A percentile compares a stretch with the other conserved stretches of the same genome.
These are phyloP conservation scores for Akebia trifoliata DNA, from an alignment of 164 flowering plant genomes.

Conservation along the genomic window DNA sequence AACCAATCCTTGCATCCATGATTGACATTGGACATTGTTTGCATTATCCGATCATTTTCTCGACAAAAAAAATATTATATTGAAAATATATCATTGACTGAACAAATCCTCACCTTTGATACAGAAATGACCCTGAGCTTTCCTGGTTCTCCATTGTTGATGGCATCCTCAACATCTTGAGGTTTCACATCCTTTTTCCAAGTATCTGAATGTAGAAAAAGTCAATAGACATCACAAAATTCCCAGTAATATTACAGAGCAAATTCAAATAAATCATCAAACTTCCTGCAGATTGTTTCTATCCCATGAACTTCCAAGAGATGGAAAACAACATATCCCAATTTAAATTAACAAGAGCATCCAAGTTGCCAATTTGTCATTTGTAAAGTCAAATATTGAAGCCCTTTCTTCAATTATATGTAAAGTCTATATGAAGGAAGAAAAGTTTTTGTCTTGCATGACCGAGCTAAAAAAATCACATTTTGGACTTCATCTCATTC, in stretches of 20 bases:
- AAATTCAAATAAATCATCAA: not conserved
- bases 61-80: not conserved
- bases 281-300: not conserved
- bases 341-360: not conserved
- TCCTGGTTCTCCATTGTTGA: conserved; percentile 64
- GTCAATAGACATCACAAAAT: not conserved
- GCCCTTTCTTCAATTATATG: no score
- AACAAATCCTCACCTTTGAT: conserved; percentile 41
- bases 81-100: not conserved
- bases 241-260: not conserved
- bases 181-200: conserved; percentile 73
- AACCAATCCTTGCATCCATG: not conserved
- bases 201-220: conserved; percentile 47
- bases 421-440: no score
- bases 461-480: no score
- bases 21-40: not conserved
- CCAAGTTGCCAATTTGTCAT: no score
- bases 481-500: no score
- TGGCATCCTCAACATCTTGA: conserved; percentile 53
- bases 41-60: not conserved
- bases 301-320: not conserved
- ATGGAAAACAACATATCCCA: not conserved
- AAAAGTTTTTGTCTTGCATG: no score
- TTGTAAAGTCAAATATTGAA: not conserved
- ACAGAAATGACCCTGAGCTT: conserved; percentile 59